A percentile compares a stretch with the other conserved stretches of the same genome.
Evolutionary conservation across 345 rosid genomes (phyloP).

Genomic region (Populus simonii): DNA sequence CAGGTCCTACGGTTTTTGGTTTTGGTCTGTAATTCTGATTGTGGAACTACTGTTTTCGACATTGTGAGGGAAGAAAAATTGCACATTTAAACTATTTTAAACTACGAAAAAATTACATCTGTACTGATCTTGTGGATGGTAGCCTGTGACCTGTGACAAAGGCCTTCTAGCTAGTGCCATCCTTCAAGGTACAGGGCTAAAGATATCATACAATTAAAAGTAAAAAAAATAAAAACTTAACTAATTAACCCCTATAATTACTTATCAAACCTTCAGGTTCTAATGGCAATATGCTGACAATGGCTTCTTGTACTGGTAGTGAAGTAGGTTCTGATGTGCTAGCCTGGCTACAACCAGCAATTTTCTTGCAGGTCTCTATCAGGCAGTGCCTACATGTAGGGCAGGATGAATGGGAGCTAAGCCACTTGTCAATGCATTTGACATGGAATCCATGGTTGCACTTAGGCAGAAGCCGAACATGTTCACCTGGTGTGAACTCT

Average conservation of each 20-base stretch:
- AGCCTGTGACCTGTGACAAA: constrained; percentile 13
- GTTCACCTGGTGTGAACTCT: constrained; percentile 41
- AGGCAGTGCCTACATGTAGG: constrained; percentile 72
- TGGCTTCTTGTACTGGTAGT: constrained; percentile 32
- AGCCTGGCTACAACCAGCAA: constrained; percentile 45
- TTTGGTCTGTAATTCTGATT: not conserved
- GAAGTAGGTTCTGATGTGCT: constrained; percentile 37
- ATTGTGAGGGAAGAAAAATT: too few relatives aligned
- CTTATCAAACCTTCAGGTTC: constrained; percentile 54
- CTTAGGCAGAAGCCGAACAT: constrained; percentile 47
- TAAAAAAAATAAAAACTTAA: not conserved
- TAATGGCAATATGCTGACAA: constrained; percentile 43
- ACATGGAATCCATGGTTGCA: constrained; percentile 74
- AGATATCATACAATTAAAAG: constrained; percentile 13
- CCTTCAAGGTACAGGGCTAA: constrained; percentile 12
- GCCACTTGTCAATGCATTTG: constrained; percentile 64
- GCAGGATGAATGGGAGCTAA: constrained; percentile 58
- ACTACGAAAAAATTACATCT: not conserved
- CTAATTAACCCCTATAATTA: constrained; percentile 36
- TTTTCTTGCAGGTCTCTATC: constrained; percentile 72
- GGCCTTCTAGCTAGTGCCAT: not conserved
- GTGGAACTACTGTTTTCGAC: not conserved
- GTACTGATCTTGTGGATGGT: constrained; percentile 8
- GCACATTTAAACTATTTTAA: not conserved
- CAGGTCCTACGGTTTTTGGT: not conserved